These are phyloP conservation scores for Aspergillus cristatus DNA, from an alignment of 495 filamentous ascomycete genomes.

Conservation along the genomic window DNA sequence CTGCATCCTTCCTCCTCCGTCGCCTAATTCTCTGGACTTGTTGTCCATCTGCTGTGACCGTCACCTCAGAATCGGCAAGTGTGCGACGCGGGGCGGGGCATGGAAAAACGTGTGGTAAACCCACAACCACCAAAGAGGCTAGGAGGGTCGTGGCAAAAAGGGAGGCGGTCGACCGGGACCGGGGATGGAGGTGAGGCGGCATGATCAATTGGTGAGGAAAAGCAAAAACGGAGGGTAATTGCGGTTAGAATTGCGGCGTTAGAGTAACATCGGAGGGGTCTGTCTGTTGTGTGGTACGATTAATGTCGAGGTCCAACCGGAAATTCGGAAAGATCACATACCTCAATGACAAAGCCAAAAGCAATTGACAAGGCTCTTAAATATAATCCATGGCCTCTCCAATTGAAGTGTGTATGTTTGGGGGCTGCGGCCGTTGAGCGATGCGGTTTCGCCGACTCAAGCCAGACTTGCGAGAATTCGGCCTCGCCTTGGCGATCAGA, in stretches of 20 bases:
- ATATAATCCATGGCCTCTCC: constrained; percentile 6
- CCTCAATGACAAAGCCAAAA: neutral
- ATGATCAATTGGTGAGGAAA: constrained; percentile 34
- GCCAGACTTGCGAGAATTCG: constrained; percentile 14
- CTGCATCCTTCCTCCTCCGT: constrained; percentile 24
- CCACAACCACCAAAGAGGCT: constrained; percentile 86
- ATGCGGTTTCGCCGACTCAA: too few relatives aligned
- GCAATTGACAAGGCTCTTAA: neutral
- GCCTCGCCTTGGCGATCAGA: constrained; percentile 23
- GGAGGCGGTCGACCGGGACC: constrained; percentile 80
- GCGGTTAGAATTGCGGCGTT: neutral
- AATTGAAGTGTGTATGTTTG: constrained; percentile 7
- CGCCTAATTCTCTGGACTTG: constrained; percentile 27
- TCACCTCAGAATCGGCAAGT: constrained; percentile 59
- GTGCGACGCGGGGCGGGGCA: constrained; percentile 77
- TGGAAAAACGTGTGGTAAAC: constrained; percentile 82
- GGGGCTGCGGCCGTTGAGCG: too few relatives aligned
- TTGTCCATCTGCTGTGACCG: constrained; percentile 39
- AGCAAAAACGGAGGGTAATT: constrained; percentile 2
- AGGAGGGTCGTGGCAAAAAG: constrained; percentile 92
- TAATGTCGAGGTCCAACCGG: neutral
- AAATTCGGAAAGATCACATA: constrained; percentile 3
- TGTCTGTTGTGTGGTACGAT: constrained; percentile 7
- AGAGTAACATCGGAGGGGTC: constrained; percentile 5
- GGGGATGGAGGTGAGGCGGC: constrained; percentile 87